Evolutionary conservation across 805 yeast species (phyloP), one percentile per base, ranked within the genome.

Genomic region (Kockiozyma suomiensis): DNA sequence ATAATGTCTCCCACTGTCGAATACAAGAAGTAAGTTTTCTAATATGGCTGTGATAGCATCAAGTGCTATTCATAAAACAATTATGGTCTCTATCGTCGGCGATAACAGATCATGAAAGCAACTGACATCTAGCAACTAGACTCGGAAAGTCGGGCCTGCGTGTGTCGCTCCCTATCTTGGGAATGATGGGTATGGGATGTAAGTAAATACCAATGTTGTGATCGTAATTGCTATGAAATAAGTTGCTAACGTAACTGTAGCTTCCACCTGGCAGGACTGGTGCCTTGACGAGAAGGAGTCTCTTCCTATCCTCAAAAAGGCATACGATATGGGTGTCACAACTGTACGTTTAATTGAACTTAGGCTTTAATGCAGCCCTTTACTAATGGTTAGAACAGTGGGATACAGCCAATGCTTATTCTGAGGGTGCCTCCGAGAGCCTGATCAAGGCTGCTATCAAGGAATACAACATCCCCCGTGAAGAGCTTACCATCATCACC

Each of bases 391-490:
- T 7, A 3, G 12, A 79, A 28, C 78, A 79, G 50, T 59, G 62
- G 58, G 81, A 78, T 52, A 78, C 81, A 4, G 81, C 81, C n/a
- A 72, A 78, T 56, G 69, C 68, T 4, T 79, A 79, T 66, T 76
- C 81, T 35, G 72, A 76, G 63, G 82, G 82, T 2, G 55, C 61
- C 2, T 74, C 77, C 8, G 81, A 78, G 64, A 58, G 64, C 19
- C 56, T 82, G 3, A 48, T 84, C n/a, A 84, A 86, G 28, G 80
- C 81, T 68, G 83, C 82, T 68, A 66, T 84, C 61, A 77, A 77
- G 65, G 75, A 77, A 61, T 82, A 76, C 73, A 73, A 79, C 48
- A 84, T 84, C 66, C 76, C 77, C 6, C 74, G 87, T 63, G 82
- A 81, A 51, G 76, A 76, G 48, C 78, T 84, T 54, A 85, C 83